A percentile compares a stretch with the other conserved stretches of the same genome.
phyloP scores from a whole-genome alignment of 495 filamentous ascomycete genomes.

The Aspergillus saccharolyticus region DNA sequence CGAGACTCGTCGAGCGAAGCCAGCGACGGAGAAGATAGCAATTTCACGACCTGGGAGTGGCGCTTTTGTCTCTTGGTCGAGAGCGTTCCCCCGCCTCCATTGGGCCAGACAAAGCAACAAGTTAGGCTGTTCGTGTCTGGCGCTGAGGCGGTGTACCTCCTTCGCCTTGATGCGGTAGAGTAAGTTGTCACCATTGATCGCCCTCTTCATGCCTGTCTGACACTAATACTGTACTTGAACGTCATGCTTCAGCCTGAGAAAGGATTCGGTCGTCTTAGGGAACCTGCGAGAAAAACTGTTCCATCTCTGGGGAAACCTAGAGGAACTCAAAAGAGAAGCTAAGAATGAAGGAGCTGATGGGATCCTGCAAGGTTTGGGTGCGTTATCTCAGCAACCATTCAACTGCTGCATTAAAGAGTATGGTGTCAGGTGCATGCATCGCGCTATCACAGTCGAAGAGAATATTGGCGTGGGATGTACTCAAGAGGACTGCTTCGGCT shows the following conservation, averaged over 20 bases:
- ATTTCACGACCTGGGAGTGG: slow-evolving; percentile 62
- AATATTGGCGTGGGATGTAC: slow-evolving; percentile 23
- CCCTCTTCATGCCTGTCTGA: neutral
- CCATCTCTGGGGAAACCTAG: slow-evolving; percentile 80
- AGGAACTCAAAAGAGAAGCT: slow-evolving; percentile 53
- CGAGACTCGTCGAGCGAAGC: slow-evolving; percentile 31
- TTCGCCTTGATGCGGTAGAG: slow-evolving; percentile 64
- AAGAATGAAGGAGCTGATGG: slow-evolving; percentile 8
- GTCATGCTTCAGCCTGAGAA: slow-evolving; percentile 46
- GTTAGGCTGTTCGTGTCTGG: slow-evolving; percentile 66
- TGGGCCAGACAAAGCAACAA: slow-evolving; percentile 31
- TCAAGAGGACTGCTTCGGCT: slow-evolving; percentile 35
- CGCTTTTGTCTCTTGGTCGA: slow-evolving; percentile 70
- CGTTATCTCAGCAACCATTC: slow-evolving; percentile 28
- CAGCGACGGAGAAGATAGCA: slow-evolving; percentile 22
- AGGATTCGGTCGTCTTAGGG: slow-evolving; percentile 38
- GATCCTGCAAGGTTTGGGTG: slow-evolving; percentile 9
- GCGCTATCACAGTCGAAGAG: slow-evolving; percentile 14
- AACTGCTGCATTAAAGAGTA: slow-evolving; percentile 50
- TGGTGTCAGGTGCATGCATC: slow-evolving; percentile 39
- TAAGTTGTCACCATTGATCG: slow-evolving; percentile 35
- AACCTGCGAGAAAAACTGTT: slow-evolving; percentile 66
- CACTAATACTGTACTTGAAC: neutral
- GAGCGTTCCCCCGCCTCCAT: slow-evolving; percentile 40
- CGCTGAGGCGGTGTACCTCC: slow-evolving; percentile 57